Conservation (phyloP, 129 eudicot species). For the Daucus carota region DH1_v3.0 NC_030386.2:38827001-38827500, state of each 20-base stretch:
- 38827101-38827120: background rate
- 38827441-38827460: slow-evolving; percentile 25
- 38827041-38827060: background rate
- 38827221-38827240: slow-evolving; percentile 19
- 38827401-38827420: slow-evolving; percentile 89
- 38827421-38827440: slow-evolving; percentile 82
- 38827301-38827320: background rate
- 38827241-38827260: slow-evolving; percentile 13
- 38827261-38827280: slow-evolving; percentile 24
- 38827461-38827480: background rate
- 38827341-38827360: slow-evolving; percentile 2
- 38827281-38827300: slow-evolving; percentile 19
- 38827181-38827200: slow-evolving; percentile 58
- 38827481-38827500: background rate
- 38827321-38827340: slow-evolving; percentile 33
- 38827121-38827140: background rate
- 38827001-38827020: background rate
- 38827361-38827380: background rate
- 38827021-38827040: background rate
- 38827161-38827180: slow-evolving; percentile 52
- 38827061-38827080: background rate
- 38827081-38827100: background rate
- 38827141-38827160: background rate
- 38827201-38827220: slow-evolving; percentile 37
- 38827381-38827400: slow-evolving; percentile 37